phyloP scores from a whole-genome alignment of 2,329 filamentous ascomycete genomes.

The Aspergillus versicolor region DNA sequence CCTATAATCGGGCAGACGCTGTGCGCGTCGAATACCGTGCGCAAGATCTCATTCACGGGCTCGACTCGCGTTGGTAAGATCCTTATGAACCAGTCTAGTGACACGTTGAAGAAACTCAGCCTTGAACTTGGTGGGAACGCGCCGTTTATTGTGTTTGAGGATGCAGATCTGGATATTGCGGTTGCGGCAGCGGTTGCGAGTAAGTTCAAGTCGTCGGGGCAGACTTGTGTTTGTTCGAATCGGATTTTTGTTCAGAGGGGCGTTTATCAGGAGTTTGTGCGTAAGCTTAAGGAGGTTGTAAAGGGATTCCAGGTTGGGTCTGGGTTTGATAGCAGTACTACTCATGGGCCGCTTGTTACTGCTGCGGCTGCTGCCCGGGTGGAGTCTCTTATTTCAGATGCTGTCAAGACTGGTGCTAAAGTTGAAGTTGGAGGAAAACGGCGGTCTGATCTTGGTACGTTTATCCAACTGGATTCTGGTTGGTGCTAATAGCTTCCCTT shows the following conservation, averaged over 20 bases:
- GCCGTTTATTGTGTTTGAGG: slow-evolving; percentile 92
- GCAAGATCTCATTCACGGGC: slow-evolving; percentile 90
- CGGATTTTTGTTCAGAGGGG: slow-evolving; percentile 49
- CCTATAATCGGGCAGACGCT: slow-evolving; percentile 60
- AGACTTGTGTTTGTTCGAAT: slow-evolving; percentile 83
- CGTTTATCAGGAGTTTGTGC: slow-evolving; percentile 51
- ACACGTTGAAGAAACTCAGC: slow-evolving; percentile 76
- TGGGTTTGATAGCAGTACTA: not conserved
- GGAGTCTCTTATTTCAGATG: not conserved
- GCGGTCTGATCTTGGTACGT: not conserved
- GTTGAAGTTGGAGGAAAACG: not conserved
- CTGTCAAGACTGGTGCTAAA: not conserved
- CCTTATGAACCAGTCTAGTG: slow-evolving; percentile 82
- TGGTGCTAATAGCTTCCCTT: slow-evolving; percentile 33
- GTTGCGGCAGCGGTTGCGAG: slow-evolving; percentile 74
- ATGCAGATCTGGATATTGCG: slow-evolving; percentile 72
- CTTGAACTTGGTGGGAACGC: slow-evolving; percentile 91
- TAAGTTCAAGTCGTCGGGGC: slow-evolving; percentile 88
- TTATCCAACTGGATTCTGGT: not conserved
- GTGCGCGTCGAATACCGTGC: slow-evolving; percentile 57
- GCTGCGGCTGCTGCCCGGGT: not conserved
- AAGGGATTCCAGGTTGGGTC: not conserved
- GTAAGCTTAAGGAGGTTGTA: slow-evolving; percentile 49
- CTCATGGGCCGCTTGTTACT: not conserved
- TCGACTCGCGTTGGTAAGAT: slow-evolving; percentile 63